Conservation (phyloP, 371 early-diverging fungal genomes). For the Lichtheimia ramosa region DNA sequence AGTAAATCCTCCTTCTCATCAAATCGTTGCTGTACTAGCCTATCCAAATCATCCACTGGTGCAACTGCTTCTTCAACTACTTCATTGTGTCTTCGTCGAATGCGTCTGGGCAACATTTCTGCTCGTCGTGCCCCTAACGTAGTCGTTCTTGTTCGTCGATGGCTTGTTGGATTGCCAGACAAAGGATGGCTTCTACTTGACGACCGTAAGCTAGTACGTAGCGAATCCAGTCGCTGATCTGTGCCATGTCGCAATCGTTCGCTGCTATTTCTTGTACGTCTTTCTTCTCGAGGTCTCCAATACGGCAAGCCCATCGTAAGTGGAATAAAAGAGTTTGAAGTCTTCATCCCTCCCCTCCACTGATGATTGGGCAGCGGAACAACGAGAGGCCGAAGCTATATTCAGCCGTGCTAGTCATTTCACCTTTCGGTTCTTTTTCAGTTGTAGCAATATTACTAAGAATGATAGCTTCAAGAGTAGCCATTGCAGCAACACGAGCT, state of each 20-base stretch:
- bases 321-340: too few relatives aligned
- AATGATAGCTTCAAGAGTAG: too few relatives aligned
- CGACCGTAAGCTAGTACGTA: neutral
- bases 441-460: too few relatives aligned
- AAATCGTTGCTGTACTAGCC: conserved; percentile 27
- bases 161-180: neutral
- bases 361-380: too few relatives aligned
- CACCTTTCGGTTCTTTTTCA: too few relatives aligned
- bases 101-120: neutral
- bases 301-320: conserved; percentile 10
- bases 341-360: too few relatives aligned
- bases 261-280: neutral
- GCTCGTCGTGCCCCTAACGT: neutral
- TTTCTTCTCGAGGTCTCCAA: conserved; percentile 15
- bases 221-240: conserved; percentile 1
- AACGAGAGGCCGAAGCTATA: too few relatives aligned
- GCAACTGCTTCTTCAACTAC: neutral
- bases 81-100: neutral
- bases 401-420: too few relatives aligned
- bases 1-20: conserved; percentile 34
- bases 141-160: conserved; percentile 8
- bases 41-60: conserved; percentile 19
- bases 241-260: neutral
- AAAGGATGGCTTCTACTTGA: neutral
- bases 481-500: too few relatives aligned